These are phyloP conservation scores for Martensiomyces pterosporus DNA, from an alignment of 192 early-diverging fungal genomes.

Conservation along the genomic window DNA sequence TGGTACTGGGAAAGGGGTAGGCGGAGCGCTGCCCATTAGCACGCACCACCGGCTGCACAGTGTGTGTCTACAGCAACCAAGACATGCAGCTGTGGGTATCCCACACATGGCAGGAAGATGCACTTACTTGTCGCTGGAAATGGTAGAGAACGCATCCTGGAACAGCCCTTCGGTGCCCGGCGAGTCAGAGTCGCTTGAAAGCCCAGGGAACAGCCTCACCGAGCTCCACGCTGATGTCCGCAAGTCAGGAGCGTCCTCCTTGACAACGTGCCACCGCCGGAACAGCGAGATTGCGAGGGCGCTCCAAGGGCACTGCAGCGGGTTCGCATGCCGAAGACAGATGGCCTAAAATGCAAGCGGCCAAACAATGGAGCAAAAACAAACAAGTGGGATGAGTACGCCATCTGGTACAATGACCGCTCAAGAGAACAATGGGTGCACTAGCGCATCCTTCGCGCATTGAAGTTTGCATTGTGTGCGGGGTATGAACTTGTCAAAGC, in stretches of 20 bases:
- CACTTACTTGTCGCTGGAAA: background rate
- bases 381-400: too few relatives aligned
- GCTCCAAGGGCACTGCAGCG: slow-evolving; percentile 39
- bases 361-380: slow-evolving; percentile 1
- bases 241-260: slow-evolving; percentile 39
- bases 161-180: slow-evolving; percentile 1
- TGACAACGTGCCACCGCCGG: slow-evolving; percentile 30
- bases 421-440: too few relatives aligned
- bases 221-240: slow-evolving; percentile 32
- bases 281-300: slow-evolving; percentile 38
- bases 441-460: too few relatives aligned
- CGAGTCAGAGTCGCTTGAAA: slow-evolving; percentile 1
- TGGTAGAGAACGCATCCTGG: background rate
- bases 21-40: too few relatives aligned
- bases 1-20: too few relatives aligned
- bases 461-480: too few relatives aligned
- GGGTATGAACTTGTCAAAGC: too few relatives aligned
- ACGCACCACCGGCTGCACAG: too few relatives aligned
- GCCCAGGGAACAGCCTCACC: slow-evolving; percentile 23
- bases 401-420: too few relatives aligned
- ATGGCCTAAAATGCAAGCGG: slow-evolving; percentile 15
- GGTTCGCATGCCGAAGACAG: slow-evolving; percentile 32
- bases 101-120: too few relatives aligned
- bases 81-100: too few relatives aligned
- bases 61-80: too few relatives aligned